A percentile compares a stretch with the other conserved stretches of the same genome.
phyloP scores from a whole-genome alignment of 805 yeast species.

The Wickerhamiella alocasiicola region DNA sequence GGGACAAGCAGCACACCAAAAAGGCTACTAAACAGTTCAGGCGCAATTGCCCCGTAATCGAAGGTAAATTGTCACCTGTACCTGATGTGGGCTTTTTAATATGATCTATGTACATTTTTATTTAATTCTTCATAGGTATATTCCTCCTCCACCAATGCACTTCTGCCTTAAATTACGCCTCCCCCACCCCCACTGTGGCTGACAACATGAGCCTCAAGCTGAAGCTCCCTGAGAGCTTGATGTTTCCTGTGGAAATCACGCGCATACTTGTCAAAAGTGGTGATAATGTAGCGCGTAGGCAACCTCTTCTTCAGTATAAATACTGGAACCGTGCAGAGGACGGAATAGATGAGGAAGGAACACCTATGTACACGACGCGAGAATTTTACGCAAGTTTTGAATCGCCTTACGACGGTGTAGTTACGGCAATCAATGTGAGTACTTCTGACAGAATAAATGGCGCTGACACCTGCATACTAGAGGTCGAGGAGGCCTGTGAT shows the following conservation, averaged over 20 bases:
- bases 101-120: not conserved
- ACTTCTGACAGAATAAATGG: slow-evolving; percentile 47
- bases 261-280: slow-evolving; percentile 37
- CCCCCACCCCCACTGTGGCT: not conserved
- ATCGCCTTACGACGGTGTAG: slow-evolving; percentile 64
- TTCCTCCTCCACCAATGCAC: not conserved
- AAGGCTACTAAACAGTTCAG: not conserved
- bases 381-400: slow-evolving; percentile 46
- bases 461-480: slow-evolving; percentile 38
- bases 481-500: slow-evolving; percentile 68
- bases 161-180: not conserved
- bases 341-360: slow-evolving; percentile 27
- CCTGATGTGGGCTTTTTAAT: not conserved
- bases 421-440: slow-evolving; percentile 38
- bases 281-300: slow-evolving; percentile 37
- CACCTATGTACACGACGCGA: slow-evolving; percentile 25
- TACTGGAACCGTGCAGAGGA: slow-evolving; percentile 46
- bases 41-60: slow-evolving; percentile 1
- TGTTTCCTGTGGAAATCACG: slow-evolving; percentile 56
- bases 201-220: not conserved
- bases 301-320: slow-evolving; percentile 45
- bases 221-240: slow-evolving; percentile 44
- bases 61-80: not conserved
- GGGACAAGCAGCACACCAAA: not conserved
- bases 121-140: not conserved